These are phyloP conservation scores for Cyclotella distinguenda DNA, from an alignment of 108 stramenopile species.

Conservation along the genomic window DNA sequence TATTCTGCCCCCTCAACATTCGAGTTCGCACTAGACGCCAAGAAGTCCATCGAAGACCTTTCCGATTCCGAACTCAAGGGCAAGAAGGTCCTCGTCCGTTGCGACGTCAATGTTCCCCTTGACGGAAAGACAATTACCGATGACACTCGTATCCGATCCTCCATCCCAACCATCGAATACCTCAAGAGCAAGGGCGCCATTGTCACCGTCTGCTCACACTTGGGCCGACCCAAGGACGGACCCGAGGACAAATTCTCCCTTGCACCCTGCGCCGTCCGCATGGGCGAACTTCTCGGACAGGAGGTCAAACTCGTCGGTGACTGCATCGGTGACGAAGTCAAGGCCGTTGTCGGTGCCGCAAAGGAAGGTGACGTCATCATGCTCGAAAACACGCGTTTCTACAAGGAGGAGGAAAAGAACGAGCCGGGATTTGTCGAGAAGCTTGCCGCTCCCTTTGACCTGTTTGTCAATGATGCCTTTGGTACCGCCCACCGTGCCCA, in stretches of 20 bases:
- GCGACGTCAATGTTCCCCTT: slow-evolving; percentile 98
- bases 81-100: slow-evolving; percentile 95
- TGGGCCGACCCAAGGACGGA: slow-evolving; percentile 97
- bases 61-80: slow-evolving; percentile 92
- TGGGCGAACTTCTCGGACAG: slow-evolving; percentile 94
- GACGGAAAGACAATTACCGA: slow-evolving; percentile 97
- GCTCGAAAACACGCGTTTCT: slow-evolving; percentile 99
- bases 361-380: slow-evolving; percentile 95
- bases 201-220: slow-evolving; percentile 97
- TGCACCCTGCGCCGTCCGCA: slow-evolving; percentile 91
- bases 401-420: slow-evolving; percentile 97
- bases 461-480: slow-evolving; percentile 99
- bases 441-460: slow-evolving; percentile 90
- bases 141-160: slow-evolving; percentile 98
- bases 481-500: slow-evolving; percentile 99
- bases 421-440: slow-evolving; percentile 90
- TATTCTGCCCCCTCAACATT: slow-evolving; percentile 41
- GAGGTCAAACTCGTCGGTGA: slow-evolving; percentile 91
- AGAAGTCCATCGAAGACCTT: slow-evolving; percentile 94
- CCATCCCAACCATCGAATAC: slow-evolving; percentile 98
- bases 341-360: slow-evolving; percentile 71
- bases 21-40: slow-evolving; percentile 82
- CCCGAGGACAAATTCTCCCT: slow-evolving; percentile 99
- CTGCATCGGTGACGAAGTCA: slow-evolving; percentile 97
- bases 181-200: slow-evolving; percentile 97